Evolutionary conservation across 202 grass and related monocot species (phyloP), one percentile per base, ranked within the genome.

Genomic region (Sporobolus alterniflorus): DNA sequence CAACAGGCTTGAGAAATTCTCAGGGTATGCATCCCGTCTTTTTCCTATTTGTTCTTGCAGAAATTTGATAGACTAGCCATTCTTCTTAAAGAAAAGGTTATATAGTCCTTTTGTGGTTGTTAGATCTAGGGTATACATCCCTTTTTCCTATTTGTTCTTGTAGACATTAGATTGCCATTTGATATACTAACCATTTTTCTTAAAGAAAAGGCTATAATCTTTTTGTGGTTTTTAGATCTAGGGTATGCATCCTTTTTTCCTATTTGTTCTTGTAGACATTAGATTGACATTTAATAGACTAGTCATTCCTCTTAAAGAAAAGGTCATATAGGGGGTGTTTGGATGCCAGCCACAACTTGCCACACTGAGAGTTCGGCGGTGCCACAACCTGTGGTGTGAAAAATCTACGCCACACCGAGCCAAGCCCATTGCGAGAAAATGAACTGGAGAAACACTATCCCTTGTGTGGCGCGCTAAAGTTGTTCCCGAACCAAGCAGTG

Each of bases 21-120:
- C 83, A 83, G 79, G 74, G 81, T 86, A 88, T 85, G 77, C 85
- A 66, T 84, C 56, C 36, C 15, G 76, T 67, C 71, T 10, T 84
- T 74, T 81, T 82, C 73, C 67, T 83, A 25, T 75, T 87, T 46
- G 69, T 61, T 84, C 32, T 85, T 69, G 50, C 36, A 30, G 16
- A 6, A 39, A 39, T 39, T 39, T 73, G 59, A 30, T 84, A 26
- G 21, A 52, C 32, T 79, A 20, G 54, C 3, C 59, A 83, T 78
- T 86, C 62, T 80, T 74, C 20, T 77, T 60, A 7, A 32, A 55
- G 41, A 77, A 26, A 80, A 47, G 21, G 13, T 2, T 28, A 29
- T 67, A 20, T 28, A 60, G 1, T 56, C 26, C 57, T 57, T 65
- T 64, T 75, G 64, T 80, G 21, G 21, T 20, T 80, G 7, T 77